Conservation (phyloP, 371 early-diverging fungal species). For the Cokeromyces recurvatus region DNA sequence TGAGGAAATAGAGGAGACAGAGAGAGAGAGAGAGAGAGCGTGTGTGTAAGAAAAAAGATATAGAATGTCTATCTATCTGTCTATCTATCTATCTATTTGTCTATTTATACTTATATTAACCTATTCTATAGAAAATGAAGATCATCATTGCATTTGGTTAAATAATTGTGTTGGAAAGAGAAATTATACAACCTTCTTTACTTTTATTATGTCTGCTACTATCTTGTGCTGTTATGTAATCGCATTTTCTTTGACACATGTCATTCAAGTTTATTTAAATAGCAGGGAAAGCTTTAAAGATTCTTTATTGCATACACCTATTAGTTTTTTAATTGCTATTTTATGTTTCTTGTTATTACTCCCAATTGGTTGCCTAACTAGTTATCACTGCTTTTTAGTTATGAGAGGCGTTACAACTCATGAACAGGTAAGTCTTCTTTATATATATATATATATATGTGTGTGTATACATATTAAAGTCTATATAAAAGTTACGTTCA, state of each 20-base stretch:
- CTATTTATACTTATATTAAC: no score
- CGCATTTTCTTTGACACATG: constrained; percentile 52
- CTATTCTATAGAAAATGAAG: constrained; percentile 60
- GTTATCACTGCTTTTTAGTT: constrained; percentile 74
- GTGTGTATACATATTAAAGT: no score
- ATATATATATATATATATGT: neutral
- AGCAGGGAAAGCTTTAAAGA: neutral
- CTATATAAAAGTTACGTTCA: constrained; percentile 35
- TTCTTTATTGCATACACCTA: constrained; percentile 22
- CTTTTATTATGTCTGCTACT: constrained; percentile 60
- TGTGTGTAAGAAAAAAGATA: no score
- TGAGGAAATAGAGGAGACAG: no score
- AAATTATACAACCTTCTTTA: constrained; percentile 85
- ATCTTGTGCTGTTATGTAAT: constrained; percentile 54
- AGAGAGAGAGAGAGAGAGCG: no score
- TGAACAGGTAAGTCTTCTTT: constrained; percentile 85
- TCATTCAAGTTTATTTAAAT: constrained; percentile 20
- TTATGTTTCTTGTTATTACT: constrained; percentile 59
- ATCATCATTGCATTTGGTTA: constrained; percentile 95
- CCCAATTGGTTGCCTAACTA: constrained; percentile 64
- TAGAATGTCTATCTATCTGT: neutral
- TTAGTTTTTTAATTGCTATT: constrained; percentile 60
- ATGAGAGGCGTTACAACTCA: constrained; percentile 79
- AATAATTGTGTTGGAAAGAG: constrained; percentile 91
- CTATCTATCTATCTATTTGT: no score